phyloP scores from a whole-genome alignment of 2,329 filamentous ascomycete genomes.

The Lojkania enalia region DNA sequence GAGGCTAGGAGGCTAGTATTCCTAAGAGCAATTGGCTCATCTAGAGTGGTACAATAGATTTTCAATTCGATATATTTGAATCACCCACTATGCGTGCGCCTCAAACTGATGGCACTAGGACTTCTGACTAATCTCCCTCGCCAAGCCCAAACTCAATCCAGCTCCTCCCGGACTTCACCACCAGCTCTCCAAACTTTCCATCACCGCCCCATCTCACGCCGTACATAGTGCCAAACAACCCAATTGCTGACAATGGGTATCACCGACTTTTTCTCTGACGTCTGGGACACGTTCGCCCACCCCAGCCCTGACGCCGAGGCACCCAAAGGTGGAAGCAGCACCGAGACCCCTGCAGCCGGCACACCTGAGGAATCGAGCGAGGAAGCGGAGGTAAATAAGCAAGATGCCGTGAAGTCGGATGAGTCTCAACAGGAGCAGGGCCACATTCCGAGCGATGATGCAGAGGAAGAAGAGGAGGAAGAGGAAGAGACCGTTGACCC shows the following conservation, averaged over 20 bases:
- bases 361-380: slow-evolving; percentile 48
- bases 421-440: slow-evolving; percentile 53
- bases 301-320: slow-evolving; percentile 51
- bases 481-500: slow-evolving; percentile 46
- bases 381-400: slow-evolving; percentile 50
- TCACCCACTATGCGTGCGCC: too few species aligned
- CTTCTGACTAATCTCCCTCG: too few species aligned
- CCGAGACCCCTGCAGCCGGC: slow-evolving; percentile 44
- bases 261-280: slow-evolving; percentile 66
- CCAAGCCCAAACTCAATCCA: slow-evolving; percentile 15
- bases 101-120: too few species aligned
- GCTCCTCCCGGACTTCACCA: slow-evolving; percentile 5
- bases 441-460: slow-evolving; percentile 57
- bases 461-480: slow-evolving; percentile 75
- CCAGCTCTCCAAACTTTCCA: slow-evolving; percentile 5
- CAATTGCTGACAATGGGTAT: slow-evolving; percentile 59
- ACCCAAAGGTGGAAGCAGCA: slow-evolving; percentile 45
- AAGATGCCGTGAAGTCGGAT: slow-evolving; percentile 38
- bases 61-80: neutral
- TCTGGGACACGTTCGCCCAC: slow-evolving; percentile 65
- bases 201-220: slow-evolving; percentile 15
- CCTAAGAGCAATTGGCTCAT: too few species aligned
- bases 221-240: slow-evolving; percentile 21
- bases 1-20: slow-evolving; percentile 13
- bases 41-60: neutral